Evolutionary conservation across 768 basidiomycete species (phyloP).

Genomic region (Sporobolomyces pararoseus): DNA sequence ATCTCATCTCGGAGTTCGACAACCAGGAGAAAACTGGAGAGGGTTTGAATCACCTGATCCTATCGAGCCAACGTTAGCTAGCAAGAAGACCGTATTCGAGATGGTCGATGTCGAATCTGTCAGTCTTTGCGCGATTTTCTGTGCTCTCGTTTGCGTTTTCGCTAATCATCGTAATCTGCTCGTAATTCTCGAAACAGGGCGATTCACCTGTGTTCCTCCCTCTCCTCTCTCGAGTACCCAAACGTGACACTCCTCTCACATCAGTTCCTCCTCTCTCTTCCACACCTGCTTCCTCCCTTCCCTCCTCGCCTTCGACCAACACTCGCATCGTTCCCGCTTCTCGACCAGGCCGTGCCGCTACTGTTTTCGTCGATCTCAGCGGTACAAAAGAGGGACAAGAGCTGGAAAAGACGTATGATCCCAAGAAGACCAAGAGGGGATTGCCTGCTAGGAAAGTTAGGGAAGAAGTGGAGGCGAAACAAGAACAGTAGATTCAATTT

Average conservation of each 20-base stretch:
- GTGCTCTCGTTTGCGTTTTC: neutral
- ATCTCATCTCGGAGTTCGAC: slow-evolving; percentile 59
- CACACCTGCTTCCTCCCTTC: neutral
- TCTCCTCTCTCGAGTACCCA: slow-evolving; percentile 19
- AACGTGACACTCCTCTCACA: slow-evolving; percentile 12
- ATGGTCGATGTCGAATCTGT: slow-evolving; percentile 42
- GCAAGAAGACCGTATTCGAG: slow-evolving; percentile 36
- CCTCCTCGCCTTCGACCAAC: neutral
- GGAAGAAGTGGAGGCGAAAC: neutral
- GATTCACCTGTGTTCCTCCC: slow-evolving; percentile 40
- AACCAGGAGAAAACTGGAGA: slow-evolving; percentile 31
- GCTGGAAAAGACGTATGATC: slow-evolving; percentile 16
- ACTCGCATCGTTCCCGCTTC: slow-evolving; percentile 24
- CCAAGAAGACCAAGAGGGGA: slow-evolving; percentile 25
- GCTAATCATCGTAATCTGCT: neutral
- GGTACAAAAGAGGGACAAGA: slow-evolving; percentile 16
- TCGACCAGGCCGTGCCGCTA: slow-evolving; percentile 33
- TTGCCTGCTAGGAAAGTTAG: neutral
- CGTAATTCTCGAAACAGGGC: neutral
- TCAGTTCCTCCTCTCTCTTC: slow-evolving; percentile 4
- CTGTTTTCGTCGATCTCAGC: slow-evolving; percentile 27
- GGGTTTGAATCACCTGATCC: slow-evolving; percentile 35
- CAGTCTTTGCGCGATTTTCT: neutral
- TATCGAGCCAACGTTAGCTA: slow-evolving; percentile 1
- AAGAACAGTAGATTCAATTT: too few relatives aligned